Conservation (phyloP, 2,329 filamentous ascomycete genomes). For the Blastomyces parvus region DNA sequence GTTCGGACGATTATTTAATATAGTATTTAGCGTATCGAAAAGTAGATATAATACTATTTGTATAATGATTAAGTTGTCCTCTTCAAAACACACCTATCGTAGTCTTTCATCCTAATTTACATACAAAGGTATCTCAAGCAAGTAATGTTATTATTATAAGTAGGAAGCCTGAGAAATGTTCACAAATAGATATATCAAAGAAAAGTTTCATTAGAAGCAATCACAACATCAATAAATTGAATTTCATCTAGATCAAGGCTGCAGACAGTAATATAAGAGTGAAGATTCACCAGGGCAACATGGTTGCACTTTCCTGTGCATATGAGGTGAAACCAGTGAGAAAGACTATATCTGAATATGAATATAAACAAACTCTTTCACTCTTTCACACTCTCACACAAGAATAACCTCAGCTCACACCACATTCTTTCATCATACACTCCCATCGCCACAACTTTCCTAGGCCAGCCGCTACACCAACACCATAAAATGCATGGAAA, state of each 20-base stretch:
- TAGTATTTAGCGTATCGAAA: not conserved
- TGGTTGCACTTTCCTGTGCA: not conserved
- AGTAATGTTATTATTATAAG: no score
- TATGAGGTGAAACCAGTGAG: not conserved
- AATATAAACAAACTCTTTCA: not conserved
- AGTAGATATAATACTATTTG: not conserved
- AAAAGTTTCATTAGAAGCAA: not conserved
- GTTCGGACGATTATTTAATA: not conserved
- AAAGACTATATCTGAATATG: not conserved
- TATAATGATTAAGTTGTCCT: not conserved
- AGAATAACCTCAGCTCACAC: not conserved
- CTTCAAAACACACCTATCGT: not conserved
- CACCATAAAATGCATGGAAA: slow-evolving; percentile 11
- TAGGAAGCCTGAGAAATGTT: not conserved
- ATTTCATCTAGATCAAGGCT: not conserved
- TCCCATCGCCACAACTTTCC: not conserved
- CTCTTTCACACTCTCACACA: not conserved
- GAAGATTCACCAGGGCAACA: not conserved
- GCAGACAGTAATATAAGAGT: not conserved
- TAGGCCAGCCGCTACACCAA: not conserved
- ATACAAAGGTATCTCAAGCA: not conserved
- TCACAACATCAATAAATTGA: not conserved
- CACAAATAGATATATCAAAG: not conserved
- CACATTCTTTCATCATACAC: not conserved
- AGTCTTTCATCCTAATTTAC: not conserved